Evolutionary conservation across 768 basidiomycete species (phyloP), one percentile per base, ranked within the genome.

Genomic region (Artomyces pyxidatus): DNA sequence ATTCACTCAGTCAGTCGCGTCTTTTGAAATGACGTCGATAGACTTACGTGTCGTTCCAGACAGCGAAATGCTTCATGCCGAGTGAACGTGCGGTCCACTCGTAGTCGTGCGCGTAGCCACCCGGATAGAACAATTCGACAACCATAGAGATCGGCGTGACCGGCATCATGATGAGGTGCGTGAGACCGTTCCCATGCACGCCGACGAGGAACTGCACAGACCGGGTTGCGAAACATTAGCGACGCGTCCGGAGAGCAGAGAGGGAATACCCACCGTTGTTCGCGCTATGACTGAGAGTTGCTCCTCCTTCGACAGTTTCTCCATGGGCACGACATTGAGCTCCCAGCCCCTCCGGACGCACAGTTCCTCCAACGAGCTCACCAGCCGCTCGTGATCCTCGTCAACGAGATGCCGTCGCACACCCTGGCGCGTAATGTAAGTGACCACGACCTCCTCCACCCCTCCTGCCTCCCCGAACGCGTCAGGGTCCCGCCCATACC

Each of bases 81-180:
- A 92, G 64, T 0, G 86, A 80, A 28, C 76, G 65, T 4, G 83
- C 63, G 0, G 89, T 91, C 81, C 88, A 93, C 58, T 89, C 80
- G 61, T 92, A 92, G 59, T 92, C 90, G 58, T 85, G 83, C 23
- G 89, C 83, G 61, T 88, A 92, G 0, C 88, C 90, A 3, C 64
- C 71, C 0, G 88, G 88, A 59, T 74, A 85, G 67, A 93, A 88
- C 12, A 93, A 77, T 65, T 93, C 89, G 54, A 93, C 85, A 17
- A 93, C 87, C 5, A 87, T 81, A 5, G 86, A 81, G n/a, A 80
- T 64, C 0, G 77, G 78, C 3, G 81, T 85, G 1, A 76, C 75
- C 19, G 84, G 79, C 88, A 92, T 90, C 70, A 85, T 80, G 37
- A 92, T 74, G n/a, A 92, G 72, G 58, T 90, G 88, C 8, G 88